Percentiles rank a stretch among this genome's conserved stretches.
These are phyloP conservation scores for Solanum chiquidenum DNA, from an alignment of 257 asterid genomes.

Conservation along the genomic window DNA sequence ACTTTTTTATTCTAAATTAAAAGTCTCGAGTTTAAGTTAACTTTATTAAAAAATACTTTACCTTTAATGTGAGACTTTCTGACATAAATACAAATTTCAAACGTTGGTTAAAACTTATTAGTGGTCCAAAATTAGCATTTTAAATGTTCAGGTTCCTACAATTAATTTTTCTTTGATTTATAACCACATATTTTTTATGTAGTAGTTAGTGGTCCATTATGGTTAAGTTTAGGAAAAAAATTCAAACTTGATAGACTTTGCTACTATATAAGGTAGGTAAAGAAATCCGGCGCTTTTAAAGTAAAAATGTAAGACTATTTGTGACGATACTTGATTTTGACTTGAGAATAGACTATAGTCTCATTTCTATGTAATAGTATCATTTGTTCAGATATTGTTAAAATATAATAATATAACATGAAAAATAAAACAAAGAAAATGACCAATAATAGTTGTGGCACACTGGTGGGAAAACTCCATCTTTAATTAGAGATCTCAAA, in stretches of 20 bases:
- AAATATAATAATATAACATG: background rate
- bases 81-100: background rate
- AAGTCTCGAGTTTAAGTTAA: fast-evolving
- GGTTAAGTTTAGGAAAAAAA: background rate
- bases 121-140: background rate
- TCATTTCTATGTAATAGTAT: background rate
- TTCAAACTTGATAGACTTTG: background rate
- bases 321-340: background rate
- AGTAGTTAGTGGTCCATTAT: background rate
- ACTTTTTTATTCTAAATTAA: too few relatives aligned
- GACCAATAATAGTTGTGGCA: fast-evolving
- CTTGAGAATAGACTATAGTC: background rate
- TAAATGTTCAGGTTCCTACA: background rate
- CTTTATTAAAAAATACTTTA: background rate
- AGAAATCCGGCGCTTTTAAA: background rate
- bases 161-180: background rate
- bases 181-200: background rate
- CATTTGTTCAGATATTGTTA: background rate
- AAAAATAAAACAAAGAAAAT: background rate
- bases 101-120: background rate
- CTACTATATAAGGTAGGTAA: background rate
- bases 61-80: fast-evolving
- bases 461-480: fast-evolving
- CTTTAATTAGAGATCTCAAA: background rate
- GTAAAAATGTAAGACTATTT: background rate